phyloP scores from a whole-genome alignment of 2,329 filamentous ascomycete genomes.

The Colletotrichum ledebouriae region DNA sequence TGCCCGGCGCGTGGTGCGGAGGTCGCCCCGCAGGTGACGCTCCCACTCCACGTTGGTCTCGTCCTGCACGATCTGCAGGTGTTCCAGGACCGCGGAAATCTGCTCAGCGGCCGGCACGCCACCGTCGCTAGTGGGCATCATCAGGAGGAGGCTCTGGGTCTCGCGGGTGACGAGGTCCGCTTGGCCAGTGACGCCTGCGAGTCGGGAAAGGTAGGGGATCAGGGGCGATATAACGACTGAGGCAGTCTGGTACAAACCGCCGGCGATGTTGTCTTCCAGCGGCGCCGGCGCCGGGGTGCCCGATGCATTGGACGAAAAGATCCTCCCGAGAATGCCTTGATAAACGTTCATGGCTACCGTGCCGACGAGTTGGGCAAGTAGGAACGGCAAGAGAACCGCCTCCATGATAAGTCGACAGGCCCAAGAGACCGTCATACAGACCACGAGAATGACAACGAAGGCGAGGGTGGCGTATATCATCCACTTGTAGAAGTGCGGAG shows the following conservation, averaged over 20 bases:
- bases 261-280: not conserved
- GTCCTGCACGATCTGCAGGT: too few relatives aligned
- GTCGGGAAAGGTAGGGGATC: not conserved
- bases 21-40: too few relatives aligned
- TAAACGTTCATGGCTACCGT: not conserved
- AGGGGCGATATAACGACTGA: not conserved
- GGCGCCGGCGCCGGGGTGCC: not conserved
- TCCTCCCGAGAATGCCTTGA: not conserved
- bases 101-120: not conserved
- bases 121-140: not conserved
- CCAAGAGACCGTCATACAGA: not conserved
- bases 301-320: not conserved
- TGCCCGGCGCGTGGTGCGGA: too few relatives aligned
- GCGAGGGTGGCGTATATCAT: not conserved
- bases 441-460: not conserved
- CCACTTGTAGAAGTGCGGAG: conserved; percentile 1
- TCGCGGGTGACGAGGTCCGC: not conserved
- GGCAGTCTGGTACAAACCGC: not conserved
- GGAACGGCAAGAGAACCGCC: not conserved
- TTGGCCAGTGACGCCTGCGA: not conserved
- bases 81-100: too few relatives aligned
- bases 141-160: not conserved
- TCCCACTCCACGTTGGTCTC: too few relatives aligned
- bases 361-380: not conserved
- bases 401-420: not conserved